Evolutionary conservation across 495 filamentous ascomycete genomes (phyloP).

Genomic region (Tuber brumale): DNA sequence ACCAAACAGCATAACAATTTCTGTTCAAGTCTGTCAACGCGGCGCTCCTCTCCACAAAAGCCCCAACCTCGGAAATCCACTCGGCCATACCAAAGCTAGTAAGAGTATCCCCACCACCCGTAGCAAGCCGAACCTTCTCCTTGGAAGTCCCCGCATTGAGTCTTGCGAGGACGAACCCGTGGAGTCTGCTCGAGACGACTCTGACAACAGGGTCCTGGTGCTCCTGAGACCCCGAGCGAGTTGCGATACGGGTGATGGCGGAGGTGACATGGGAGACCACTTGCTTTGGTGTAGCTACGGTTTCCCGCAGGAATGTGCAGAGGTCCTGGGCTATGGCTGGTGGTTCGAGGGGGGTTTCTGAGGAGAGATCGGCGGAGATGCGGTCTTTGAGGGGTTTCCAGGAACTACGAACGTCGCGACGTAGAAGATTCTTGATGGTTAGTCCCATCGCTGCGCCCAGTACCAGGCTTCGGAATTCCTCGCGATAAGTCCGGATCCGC

Average conservation of each 20-base stretch:
- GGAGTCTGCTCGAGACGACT: constrained; percentile 67
- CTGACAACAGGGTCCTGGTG: constrained; percentile 73
- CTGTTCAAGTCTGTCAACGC: constrained; percentile 73
- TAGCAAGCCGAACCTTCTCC: constrained; percentile 74
- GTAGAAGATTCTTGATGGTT: constrained; percentile 90
- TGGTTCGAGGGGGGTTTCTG: constrained; percentile 59
- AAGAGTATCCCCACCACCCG: constrained; percentile 74
- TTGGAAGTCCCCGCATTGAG: constrained; percentile 67
- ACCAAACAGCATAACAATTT: constrained; percentile 69
- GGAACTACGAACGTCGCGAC: constrained; percentile 78
- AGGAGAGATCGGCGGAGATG: constrained; percentile 55
- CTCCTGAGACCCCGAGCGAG: constrained; percentile 51
- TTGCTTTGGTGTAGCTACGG: constrained; percentile 46
- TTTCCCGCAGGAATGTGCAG: constrained; percentile 49
- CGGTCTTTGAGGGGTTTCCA: constrained; percentile 84
- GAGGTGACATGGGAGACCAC: constrained; percentile 40
- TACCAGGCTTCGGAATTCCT: constrained; percentile 68
- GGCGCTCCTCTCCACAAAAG: constrained; percentile 70
- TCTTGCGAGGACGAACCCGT: constrained; percentile 67
- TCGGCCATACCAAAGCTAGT: constrained; percentile 75
- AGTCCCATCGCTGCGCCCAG: constrained; percentile 71
- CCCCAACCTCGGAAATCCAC: constrained; percentile 77
- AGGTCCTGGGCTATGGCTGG: constrained; percentile 49
- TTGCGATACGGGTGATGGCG: constrained; percentile 45
- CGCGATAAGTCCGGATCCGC: constrained; percentile 61